Conservation (phyloP, 371 early-diverging fungal species). For the Gilbertella persicaria region DNA sequence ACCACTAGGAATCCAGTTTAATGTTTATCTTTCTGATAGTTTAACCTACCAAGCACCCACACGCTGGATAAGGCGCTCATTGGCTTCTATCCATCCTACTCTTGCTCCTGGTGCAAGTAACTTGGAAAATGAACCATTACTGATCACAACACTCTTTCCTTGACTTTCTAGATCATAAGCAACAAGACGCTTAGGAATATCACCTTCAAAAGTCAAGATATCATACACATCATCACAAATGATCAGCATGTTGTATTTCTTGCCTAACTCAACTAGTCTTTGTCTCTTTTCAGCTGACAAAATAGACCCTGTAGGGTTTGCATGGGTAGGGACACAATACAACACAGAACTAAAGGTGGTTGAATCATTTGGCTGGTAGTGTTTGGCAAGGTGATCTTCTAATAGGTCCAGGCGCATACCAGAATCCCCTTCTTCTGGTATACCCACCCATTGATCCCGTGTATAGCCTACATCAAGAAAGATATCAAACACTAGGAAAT, state of each 20-base stretch:
- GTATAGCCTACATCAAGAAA: slow-evolving; percentile 47
- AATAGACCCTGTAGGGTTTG: slow-evolving; percentile 56
- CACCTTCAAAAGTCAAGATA: slow-evolving; percentile 39
- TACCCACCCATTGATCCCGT: slow-evolving; percentile 32
- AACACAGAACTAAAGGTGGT: slow-evolving; percentile 29
- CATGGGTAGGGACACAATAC: slow-evolving; percentile 63
- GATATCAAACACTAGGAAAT: slow-evolving; percentile 56
- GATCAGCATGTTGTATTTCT: slow-evolving; percentile 53
- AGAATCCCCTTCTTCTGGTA: slow-evolving; percentile 29
- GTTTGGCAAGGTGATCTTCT: slow-evolving; percentile 11
- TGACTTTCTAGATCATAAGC: slow-evolving; percentile 34
- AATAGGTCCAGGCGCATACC: slow-evolving; percentile 31
- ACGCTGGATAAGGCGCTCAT: slow-evolving; percentile 22
- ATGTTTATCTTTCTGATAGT: not conserved
- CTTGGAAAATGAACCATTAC: slow-evolving; percentile 49
- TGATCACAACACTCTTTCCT: slow-evolving; percentile 31
- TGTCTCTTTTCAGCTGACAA: slow-evolving; percentile 38
- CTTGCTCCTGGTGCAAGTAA: slow-evolving; percentile 43
- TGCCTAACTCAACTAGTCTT: slow-evolving; percentile 47
- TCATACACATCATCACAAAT: slow-evolving; percentile 71
- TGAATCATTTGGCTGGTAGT: slow-evolving; percentile 3
- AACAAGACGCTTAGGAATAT: slow-evolving; percentile 24
- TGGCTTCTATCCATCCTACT: slow-evolving; percentile 42
- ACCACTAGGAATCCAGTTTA: slow-evolving; percentile 24
- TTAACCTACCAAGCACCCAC: slow-evolving; percentile 30